Evolutionary conservation across 2,329 filamentous ascomycete genomes (phyloP), one percentile per base, ranked within the genome.

Genomic region (Pseudohalonectria lignicola): DNA sequence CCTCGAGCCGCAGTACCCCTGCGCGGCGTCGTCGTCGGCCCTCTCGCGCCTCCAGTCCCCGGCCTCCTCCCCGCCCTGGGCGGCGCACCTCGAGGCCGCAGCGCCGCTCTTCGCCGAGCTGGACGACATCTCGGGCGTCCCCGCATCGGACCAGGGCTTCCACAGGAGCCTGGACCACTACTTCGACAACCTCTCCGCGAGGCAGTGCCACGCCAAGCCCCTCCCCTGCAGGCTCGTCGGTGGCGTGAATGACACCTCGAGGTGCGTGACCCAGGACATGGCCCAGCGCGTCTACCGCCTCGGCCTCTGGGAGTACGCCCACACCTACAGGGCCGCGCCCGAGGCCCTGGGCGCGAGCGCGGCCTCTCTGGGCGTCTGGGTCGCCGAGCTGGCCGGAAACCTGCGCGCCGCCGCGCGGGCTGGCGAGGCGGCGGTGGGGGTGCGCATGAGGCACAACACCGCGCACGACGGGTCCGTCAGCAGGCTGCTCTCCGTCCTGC

Each of bases 271-370:
- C 3, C 75, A 77, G 47, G 55, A 60, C 0, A 62, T 78, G 31
- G 79, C 82, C 2, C 66, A 90, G 41, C 59, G 71, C 1, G 83
- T 88, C 7, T 90, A 86, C 54, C 71, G 85, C 7, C 57, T 88
- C 1, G 85, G 84, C 0, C 69, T 87, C 47, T 90, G 82, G 66
- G 86, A 92, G 56, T 92, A 92, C 61, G 79, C 72, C 12, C 82
- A 79, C 50, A 74, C 86, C 39, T 86, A 86, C 57, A 81, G 86
- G 39, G 81, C 82, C 47, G 64, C 74, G 1, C 61, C 69, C 0
- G 55, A 66, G 13, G 79, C 79, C 1, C 67, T 93, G 0, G 64
- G 65, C 1, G 78, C 79, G 0, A 76, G 76, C 26, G 63, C 66
- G 0, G 69, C 68, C 0, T 72, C 70, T 2, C 82, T 76, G 46